Evolutionary conservation across 1,284 basidiomycete species (phyloP).

Genomic region (Polyporus tsugae): DNA sequence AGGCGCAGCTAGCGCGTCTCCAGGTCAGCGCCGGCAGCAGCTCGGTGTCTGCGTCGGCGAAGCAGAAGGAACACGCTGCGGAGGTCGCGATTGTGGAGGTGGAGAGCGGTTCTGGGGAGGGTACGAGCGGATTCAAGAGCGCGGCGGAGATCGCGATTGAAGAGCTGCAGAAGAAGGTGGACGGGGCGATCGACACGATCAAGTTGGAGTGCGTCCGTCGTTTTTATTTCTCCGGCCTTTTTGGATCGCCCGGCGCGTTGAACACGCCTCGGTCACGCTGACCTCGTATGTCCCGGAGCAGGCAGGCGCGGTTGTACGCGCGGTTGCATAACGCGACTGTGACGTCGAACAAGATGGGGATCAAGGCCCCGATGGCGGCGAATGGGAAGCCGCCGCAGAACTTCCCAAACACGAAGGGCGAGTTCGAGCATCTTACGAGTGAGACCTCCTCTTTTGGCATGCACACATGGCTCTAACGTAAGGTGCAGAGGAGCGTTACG

Average conservation of each 20-base stretch:
- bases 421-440: constrained; percentile 53
- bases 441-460: constrained; percentile 25
- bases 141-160: constrained; percentile 35
- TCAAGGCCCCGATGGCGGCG: constrained; percentile 43
- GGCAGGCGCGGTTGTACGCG: constrained; percentile 47
- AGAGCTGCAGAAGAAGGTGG: constrained; percentile 44
- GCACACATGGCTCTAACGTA: not conserved
- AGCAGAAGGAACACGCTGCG: constrained; percentile 21
- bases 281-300: constrained; percentile 20
- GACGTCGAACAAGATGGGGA: constrained; percentile 42
- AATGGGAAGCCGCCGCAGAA: constrained; percentile 46
- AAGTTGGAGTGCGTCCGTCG: constrained; percentile 45
- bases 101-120: constrained; percentile 19
- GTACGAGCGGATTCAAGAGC: constrained; percentile 26
- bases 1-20: constrained; percentile 34
- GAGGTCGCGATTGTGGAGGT: constrained; percentile 28
- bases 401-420: constrained; percentile 50
- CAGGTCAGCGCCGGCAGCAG: not conserved
- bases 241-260: not conserved
- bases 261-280: not conserved
- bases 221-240: not conserved
- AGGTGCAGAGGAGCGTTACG: constrained; percentile 49
- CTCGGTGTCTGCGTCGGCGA: not conserved
- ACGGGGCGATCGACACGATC: constrained; percentile 41
- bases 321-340: constrained; percentile 46